Evolutionary conservation across 306 rosid genomes (phyloP).

Genomic region (Vigna mungo): DNA sequence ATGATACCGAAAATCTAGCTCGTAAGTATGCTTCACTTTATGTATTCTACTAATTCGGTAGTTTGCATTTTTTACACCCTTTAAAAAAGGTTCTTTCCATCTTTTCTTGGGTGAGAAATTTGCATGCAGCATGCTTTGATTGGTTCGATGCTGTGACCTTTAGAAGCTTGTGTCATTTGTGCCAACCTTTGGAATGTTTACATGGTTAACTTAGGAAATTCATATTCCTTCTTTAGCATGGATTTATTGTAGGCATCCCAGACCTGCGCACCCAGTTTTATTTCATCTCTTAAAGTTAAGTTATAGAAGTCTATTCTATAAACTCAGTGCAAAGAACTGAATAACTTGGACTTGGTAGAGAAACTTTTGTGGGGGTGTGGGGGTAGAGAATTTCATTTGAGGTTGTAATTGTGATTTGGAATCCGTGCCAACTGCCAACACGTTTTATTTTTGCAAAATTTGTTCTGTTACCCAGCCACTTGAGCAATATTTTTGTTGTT

Average conservation of each 20-base stretch:
- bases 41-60: neutral
- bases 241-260: neutral
- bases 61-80: neutral
- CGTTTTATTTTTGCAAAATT: neutral
- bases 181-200: neutral
- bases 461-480: neutral
- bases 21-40: constrained; percentile 57
- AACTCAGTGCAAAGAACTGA: neutral
- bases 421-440: neutral
- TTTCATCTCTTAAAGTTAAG: constrained; percentile 19
- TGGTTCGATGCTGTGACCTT: neutral
- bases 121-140: constrained; percentile 5
- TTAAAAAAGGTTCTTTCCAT: neutral
- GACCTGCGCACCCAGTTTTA: neutral
- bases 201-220: neutral
- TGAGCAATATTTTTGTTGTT: neutral
- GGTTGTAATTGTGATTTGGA: neutral
- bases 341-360: constrained; percentile 1
- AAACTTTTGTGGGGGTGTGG: neutral
- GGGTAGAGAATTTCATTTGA: neutral
- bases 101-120: neutral
- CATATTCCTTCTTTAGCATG: neutral
- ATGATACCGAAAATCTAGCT: constrained; percentile 80
- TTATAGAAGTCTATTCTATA: neutral
- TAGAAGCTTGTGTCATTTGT: neutral